Conservation (phyloP, 352 stramenopile species). For the Pythium sp. region DNA sequence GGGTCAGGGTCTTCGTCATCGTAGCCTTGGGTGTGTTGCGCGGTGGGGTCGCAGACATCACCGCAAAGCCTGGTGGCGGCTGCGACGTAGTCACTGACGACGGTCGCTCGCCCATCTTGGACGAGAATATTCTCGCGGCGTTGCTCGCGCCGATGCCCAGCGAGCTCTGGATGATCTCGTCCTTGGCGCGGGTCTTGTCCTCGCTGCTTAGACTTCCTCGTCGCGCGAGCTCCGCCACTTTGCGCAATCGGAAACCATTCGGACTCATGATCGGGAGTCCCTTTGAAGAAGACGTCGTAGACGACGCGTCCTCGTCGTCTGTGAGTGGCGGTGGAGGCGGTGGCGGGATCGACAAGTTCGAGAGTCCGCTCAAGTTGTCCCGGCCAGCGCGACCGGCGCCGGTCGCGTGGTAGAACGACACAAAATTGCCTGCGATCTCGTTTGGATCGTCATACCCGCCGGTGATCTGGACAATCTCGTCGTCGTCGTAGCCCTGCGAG, state of each 20-base stretch:
- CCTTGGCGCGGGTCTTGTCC: slow-evolving; percentile 82
- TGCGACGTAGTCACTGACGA: slow-evolving; percentile 20
- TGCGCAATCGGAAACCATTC: slow-evolving; percentile 68
- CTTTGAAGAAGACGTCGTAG: slow-evolving; percentile 60
- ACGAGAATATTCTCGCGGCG: slow-evolving; percentile 51
- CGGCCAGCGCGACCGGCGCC: slow-evolving; percentile 23
- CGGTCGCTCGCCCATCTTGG: slow-evolving; percentile 43
- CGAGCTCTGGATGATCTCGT: slow-evolving; percentile 88
- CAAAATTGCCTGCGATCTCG: slow-evolving; percentile 69
- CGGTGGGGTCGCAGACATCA: slow-evolving; percentile 32
- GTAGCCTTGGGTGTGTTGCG: slow-evolving; percentile 52
- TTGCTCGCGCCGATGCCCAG: slow-evolving; percentile 67
- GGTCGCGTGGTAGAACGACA: slow-evolving; percentile 75
- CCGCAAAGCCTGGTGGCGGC: slow-evolving; percentile 49
- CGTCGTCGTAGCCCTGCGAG: slow-evolving; percentile 60
- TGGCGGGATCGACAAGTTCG: slow-evolving; percentile 58
- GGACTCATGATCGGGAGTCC: slow-evolving; percentile 83
- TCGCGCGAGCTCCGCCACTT: slow-evolving; percentile 75
- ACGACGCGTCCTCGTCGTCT: slow-evolving; percentile 66
- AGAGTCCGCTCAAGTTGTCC: slow-evolving; percentile 36
- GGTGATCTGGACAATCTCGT: slow-evolving; percentile 61
- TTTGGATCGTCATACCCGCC: slow-evolving; percentile 57
- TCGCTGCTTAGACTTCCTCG: slow-evolving; percentile 76
- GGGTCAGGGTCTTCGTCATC: slow-evolving; percentile 43
- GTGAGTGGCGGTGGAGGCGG: slow-evolving; percentile 59